These are phyloP conservation scores for Agaricus sinodeliciosus DNA, from an alignment of 768 basidiomycete species.

Conservation along the genomic window DNA sequence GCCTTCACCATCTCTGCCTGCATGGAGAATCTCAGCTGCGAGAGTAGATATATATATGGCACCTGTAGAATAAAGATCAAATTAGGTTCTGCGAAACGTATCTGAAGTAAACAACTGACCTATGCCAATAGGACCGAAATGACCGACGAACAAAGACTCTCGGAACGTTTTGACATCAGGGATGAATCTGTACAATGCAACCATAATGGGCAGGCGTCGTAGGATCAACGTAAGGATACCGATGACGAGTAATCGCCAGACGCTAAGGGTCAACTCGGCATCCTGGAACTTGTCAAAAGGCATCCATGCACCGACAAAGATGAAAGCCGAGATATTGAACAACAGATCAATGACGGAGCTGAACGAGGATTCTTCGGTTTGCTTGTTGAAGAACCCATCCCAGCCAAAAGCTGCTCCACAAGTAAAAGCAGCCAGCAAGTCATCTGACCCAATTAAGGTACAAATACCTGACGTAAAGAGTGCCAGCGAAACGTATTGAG, in stretches of 20 bases:
- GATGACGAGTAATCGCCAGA: conserved; percentile 82
- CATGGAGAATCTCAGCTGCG: conserved; percentile 54
- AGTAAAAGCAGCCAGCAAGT: conserved; percentile 89
- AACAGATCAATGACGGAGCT: conserved; percentile 93
- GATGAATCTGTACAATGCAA: conserved; percentile 85
- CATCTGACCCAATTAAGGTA: conserved; percentile 84
- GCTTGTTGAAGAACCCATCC: conserved; percentile 91
- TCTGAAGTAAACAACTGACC: conserved; percentile 31
- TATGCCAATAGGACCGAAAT: conserved; percentile 88
- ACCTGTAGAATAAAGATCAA: conserved; percentile 31
- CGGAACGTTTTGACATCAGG: conserved; percentile 93
- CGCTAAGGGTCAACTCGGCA: conserved; percentile 56
- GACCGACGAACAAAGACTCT: conserved; percentile 91
- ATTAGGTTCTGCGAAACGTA: neutral
- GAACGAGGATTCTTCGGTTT: conserved; percentile 94
- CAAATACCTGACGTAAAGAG: conserved; percentile 81
- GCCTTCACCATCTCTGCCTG: conserved; percentile 33
- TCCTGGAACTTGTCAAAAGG: conserved; percentile 81
- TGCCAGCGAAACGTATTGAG: conserved; percentile 83
- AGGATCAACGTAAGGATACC: conserved; percentile 79
- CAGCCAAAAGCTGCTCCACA: conserved; percentile 96
- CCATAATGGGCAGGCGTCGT: conserved; percentile 77
- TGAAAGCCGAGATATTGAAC: conserved; percentile 93
- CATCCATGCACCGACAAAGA: conserved; percentile 97
- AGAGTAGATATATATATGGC: conserved; percentile 92